Evolutionary conservation across 2,329 filamentous ascomycete species (phyloP), one percentile per base, ranked within the genome.

Genomic region (Lomentospora prolificans): DNA sequence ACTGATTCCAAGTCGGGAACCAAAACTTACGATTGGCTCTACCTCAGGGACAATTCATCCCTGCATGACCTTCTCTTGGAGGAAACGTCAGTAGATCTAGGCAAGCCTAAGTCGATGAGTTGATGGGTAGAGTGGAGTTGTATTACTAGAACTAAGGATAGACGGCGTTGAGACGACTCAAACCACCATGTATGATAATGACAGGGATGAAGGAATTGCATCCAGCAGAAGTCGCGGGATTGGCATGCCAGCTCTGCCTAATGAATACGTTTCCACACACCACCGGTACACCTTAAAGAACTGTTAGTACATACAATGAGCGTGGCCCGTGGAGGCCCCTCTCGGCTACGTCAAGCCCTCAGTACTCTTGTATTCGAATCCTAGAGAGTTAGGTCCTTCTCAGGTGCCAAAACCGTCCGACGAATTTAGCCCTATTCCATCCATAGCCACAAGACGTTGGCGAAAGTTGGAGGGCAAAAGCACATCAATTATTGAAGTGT

Each of bases 1-100:
- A 83, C 85, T 57, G 89, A 94, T 63, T 77, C 80, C 30, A 87
- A 90, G 75, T 72, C 84, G 69, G 90, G 85, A 30, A 86, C 84
- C 2, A 85, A 78, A 2, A 67, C 69, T 8, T 89, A 89, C 28
- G 80, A 86, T 60, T 99, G 94, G 94, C 78, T 97, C 51, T 97
- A 96, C 67, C 70, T 89, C 57, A 79, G 92, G 51, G 91, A 97
- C 68, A 86, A 86, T n/a, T 82, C 80, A 51, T 87, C 83, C 46
- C 72, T 99, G 65, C 84, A 79, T 33, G 79, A 86, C 33, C 69
- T 97, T 56, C 71, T 97, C 64, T 77, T 81, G 60, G 77, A 84
- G 60, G 94, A 99, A 75, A 73, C 96, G 51, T 84, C 82, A 2
- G 73, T 96, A 51, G 77, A 84, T 58, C 68, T 89, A 9, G 31